Evolutionary conservation across 345 rosid species (phyloP).

Genomic region (Punica granatum): DNA sequence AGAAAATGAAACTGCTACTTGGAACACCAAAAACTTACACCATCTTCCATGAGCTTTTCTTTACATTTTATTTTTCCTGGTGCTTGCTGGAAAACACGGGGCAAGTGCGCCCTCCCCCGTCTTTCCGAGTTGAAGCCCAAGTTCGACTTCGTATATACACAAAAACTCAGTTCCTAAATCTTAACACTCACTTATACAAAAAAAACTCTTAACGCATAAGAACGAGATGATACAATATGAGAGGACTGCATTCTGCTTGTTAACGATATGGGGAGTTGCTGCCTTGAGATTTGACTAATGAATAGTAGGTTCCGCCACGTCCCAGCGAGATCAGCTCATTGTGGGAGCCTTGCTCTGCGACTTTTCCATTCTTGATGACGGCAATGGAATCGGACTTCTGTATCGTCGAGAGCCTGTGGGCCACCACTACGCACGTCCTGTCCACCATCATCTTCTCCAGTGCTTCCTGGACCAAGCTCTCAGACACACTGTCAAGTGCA

Average conservation of each 20-base stretch:
- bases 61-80: no score
- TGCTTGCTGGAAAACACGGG: no score
- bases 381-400: conserved; percentile 48
- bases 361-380: conserved; percentile 43
- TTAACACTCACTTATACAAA: no score
- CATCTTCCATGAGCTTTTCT: no score
- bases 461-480: conserved; percentile 48
- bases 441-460: conserved; percentile 62
- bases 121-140: background rate
- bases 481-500: conserved; percentile 58
- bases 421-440: conserved; percentile 44
- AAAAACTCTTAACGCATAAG: no score
- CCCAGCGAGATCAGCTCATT: conserved; percentile 39
- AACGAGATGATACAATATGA: background rate
- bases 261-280: conserved; percentile 18
- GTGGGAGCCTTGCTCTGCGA: conserved; percentile 50
- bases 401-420: conserved; percentile 52
- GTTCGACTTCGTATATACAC: background rate
- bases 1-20: no score
- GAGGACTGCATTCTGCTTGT: background rate
- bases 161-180: background rate
- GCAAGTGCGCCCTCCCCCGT: no score
- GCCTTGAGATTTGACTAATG: conserved; percentile 30
- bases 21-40: no score
- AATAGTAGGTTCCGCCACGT: conserved; percentile 30